A percentile compares a stretch with the other conserved stretches of the same genome.
Evolutionary conservation across 2,329 filamentous ascomycete species (phyloP).

Genomic region (Exophiala bonariae): DNA sequence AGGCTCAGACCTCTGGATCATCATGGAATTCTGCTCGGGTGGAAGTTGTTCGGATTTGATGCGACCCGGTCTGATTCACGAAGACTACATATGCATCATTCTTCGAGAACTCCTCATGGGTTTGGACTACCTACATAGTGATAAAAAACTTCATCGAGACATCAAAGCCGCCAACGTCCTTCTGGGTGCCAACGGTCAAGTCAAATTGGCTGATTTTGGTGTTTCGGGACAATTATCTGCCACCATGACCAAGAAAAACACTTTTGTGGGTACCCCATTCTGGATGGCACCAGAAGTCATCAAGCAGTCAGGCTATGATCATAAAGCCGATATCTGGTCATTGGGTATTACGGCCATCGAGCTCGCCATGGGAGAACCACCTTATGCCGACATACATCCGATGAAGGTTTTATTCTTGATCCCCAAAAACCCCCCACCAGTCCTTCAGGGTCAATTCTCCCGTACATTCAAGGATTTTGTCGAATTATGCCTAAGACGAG

Average conservation of each 20-base stretch:
- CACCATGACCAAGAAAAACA: slow-evolving; percentile 99
- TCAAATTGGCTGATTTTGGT: slow-evolving; percentile 95
- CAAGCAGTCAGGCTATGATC: slow-evolving; percentile 96
- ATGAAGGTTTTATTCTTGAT: slow-evolving; percentile 99
- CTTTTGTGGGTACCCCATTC: slow-evolving; percentile 95
- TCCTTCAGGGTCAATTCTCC: slow-evolving; percentile 77
- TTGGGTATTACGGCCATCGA: slow-evolving; percentile 92
- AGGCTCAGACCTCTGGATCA: slow-evolving; percentile 95
- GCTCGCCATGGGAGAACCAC: slow-evolving; percentile 86
- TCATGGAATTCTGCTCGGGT: slow-evolving; percentile 98
- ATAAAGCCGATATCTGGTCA: slow-evolving; percentile 98
- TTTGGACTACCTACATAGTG: slow-evolving; percentile 86
- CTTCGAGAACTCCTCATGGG: slow-evolving; percentile 85
- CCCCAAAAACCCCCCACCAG: slow-evolving; percentile 86
- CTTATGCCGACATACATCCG: slow-evolving; percentile 93
- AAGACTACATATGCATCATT: slow-evolving; percentile 97
- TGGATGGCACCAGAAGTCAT: slow-evolving; percentile 99
- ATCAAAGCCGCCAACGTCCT: slow-evolving; percentile 97
- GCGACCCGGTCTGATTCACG: slow-evolving; percentile 86
- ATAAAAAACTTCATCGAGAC: slow-evolving; percentile 94
- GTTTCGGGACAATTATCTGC: slow-evolving; percentile 94
- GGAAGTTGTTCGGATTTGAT: slow-evolving; percentile 95
- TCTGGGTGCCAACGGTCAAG: slow-evolving; percentile 84
- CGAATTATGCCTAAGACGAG: slow-evolving; percentile 79
- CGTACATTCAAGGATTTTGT: slow-evolving; percentile 83